phyloP scores from a whole-genome alignment of 352 stramenopile species.

The Globisporangium canariense region DNA sequence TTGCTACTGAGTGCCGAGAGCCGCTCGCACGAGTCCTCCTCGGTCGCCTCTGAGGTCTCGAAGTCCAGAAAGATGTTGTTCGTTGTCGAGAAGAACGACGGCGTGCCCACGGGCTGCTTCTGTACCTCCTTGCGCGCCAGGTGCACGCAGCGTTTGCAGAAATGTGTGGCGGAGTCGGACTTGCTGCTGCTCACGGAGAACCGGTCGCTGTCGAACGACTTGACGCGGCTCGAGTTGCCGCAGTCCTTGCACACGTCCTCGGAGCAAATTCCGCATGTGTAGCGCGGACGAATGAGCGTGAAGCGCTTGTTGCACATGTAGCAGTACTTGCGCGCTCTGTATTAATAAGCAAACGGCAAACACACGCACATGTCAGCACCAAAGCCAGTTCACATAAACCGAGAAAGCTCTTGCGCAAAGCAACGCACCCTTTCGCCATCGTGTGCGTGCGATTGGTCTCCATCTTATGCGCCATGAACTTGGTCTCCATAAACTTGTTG shows the following conservation, averaged over 20 bases:
- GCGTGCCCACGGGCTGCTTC: conserved; percentile 18
- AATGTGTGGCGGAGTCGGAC: conserved; percentile 30
- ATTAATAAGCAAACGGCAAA: not conserved
- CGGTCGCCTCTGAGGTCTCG: conserved; percentile 21
- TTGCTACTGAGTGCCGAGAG: conserved; percentile 46
- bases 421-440: conserved; percentile 37
- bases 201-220: conserved; percentile 41
- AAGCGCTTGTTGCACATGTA: conserved; percentile 77
- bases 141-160: conserved; percentile 61
- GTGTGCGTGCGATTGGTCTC: conserved; percentile 42
- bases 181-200: conserved; percentile 31
- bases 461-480: conserved; percentile 55
- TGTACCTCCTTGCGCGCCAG: conserved; percentile 39
- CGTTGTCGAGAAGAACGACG: conserved; percentile 34
- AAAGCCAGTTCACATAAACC: not conserved
- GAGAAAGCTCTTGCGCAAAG: not conserved
- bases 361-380: conserved; percentile 3
- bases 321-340: conserved; percentile 57
- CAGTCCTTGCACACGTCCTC: conserved; percentile 74
- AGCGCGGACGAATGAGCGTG: conserved; percentile 53
- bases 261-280: conserved; percentile 63
- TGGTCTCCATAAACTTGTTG: conserved; percentile 55
- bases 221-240: conserved; percentile 48
- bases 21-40: conserved; percentile 39
- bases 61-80: conserved; percentile 29